phyloP scores from a whole-genome alignment of 768 basidiomycete species.

The Suillus paluster region DNA sequence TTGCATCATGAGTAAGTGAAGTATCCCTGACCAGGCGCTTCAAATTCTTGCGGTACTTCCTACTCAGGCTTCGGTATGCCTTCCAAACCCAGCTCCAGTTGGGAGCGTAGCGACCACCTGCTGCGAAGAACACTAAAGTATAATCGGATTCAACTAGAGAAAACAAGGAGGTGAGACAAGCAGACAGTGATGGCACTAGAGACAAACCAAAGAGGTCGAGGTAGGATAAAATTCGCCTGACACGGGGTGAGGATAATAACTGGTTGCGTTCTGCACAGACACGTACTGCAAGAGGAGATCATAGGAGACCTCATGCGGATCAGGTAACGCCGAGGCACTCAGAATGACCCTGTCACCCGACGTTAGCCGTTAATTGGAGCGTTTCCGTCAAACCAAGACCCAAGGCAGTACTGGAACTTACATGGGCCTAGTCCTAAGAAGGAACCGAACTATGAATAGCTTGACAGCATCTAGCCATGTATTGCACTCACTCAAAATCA shows the following conservation, averaged over 20 bases:
- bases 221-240: slow-evolving; percentile 76
- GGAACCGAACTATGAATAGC: slow-evolving; percentile 15
- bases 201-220: slow-evolving; percentile 77
- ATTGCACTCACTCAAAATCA: slow-evolving; percentile 76
- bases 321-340: slow-evolving; percentile 82
- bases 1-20: slow-evolving; percentile 13
- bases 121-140: slow-evolving; percentile 85
- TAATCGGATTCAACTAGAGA: slow-evolving; percentile 86
- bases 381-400: neutral
- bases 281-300: slow-evolving; percentile 76
- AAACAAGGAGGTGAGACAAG: slow-evolving; percentile 8
- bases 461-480: slow-evolving; percentile 9
- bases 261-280: slow-evolving; percentile 14
- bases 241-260: slow-evolving; percentile 14
- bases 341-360: slow-evolving; percentile 70
- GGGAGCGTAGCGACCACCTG: slow-evolving; percentile 74
- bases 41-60: slow-evolving; percentile 88
- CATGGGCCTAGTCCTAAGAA: slow-evolving; percentile 81
- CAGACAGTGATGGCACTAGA: neutral
- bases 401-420: slow-evolving; percentile 42
- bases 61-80: slow-evolving; percentile 77
- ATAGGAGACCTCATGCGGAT: slow-evolving; percentile 76
- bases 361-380: neutral
- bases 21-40: slow-evolving; percentile 68
- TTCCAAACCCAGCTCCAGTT: slow-evolving; percentile 94